Conservation (phyloP, 176 grass and related monocot species). For the Musa itinerans region DNA sequence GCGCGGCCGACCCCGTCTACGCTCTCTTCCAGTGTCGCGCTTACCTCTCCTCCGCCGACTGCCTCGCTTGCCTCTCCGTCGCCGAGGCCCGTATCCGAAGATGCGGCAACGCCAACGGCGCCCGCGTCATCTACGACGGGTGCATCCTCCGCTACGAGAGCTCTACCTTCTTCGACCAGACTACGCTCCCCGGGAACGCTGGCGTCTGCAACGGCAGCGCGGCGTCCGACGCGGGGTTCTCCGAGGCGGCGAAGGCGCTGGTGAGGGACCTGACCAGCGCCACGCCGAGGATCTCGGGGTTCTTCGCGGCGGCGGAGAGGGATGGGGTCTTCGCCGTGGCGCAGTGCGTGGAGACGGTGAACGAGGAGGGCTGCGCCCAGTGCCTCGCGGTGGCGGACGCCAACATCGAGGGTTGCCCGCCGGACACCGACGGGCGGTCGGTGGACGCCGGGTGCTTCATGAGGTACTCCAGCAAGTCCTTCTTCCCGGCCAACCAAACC, state of each 20-base stretch:
- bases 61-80: conserved; percentile 44
- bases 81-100: conserved; percentile 34
- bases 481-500: conserved; percentile 62
- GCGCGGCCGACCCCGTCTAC: conserved; percentile 35
- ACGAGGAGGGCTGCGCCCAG: conserved; percentile 32
- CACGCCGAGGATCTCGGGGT: conserved; percentile 27
- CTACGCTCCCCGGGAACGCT: conserved; percentile 36
- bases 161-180: conserved; percentile 54
- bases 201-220: conserved; percentile 39
- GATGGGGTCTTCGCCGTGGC: conserved; percentile 49
- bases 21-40: conserved; percentile 60
- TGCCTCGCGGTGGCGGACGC: conserved; percentile 38
- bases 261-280: conserved; percentile 34
- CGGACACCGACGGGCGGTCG: conserved; percentile 45
- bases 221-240: conserved; percentile 14
- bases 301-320: conserved; percentile 35
- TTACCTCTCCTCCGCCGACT: conserved; percentile 44
- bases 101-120: conserved; percentile 47
- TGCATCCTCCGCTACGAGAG: conserved; percentile 73
- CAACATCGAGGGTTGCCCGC: conserved; percentile 58
- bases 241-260: conserved; percentile 25
- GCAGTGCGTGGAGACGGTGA: conserved; percentile 64
- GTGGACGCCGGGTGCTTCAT: conserved; percentile 77
- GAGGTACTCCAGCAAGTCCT: conserved; percentile 59
- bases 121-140: conserved; percentile 61